Evolutionary conservation across 1,284 basidiomycete species (phyloP), one percentile per base, ranked within the genome.

Genomic region (Laetiporus sulphureus): DNA sequence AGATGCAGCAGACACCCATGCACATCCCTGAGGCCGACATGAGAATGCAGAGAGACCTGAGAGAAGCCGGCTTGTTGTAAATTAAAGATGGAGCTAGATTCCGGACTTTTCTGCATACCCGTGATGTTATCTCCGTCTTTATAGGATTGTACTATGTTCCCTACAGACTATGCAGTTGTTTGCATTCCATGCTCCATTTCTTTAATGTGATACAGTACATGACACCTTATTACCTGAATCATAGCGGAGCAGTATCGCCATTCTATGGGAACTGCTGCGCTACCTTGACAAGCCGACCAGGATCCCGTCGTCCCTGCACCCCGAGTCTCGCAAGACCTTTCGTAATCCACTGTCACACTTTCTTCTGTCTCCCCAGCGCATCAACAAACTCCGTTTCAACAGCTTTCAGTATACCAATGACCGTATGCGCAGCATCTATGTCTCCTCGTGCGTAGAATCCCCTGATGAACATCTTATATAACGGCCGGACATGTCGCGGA

Each of bases 381-480:
- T 49, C 40, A 27, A 38, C 32, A 25, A 16, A 34, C 40, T 49
- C 40, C 5, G 29, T 47, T 34, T 64, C 55, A 43, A 72, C 68
- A 25, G 62, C 66, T 52, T 74, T 75, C 51, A 85, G 53, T 44
- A 83, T 74, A 25, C 68, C 71, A 35, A 79, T 54, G 6, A 86
- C 67, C 40, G 49, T 67, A 54, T 67, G 66, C 31, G 77, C 82
- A 25, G 71, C 76, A 5, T 57, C 57, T 11, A 57, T 51, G 54
- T 87, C 83, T 20, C 68, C 67, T 41, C 75, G 63, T 37, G 64
- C 39, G 60, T 73, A 71, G 43, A 86, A 71, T 24, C 73, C 77
- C 56, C 72, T 79, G 54, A 82, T 70, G 57, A 86, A 82, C 76
- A 78, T 77, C 62, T 71, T 81, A 61, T 80, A 82, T 58, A 85